Evolutionary conservation across 192 early-diverging fungal genomes (phyloP).

Genomic region (Entrophospora sp.): DNA sequence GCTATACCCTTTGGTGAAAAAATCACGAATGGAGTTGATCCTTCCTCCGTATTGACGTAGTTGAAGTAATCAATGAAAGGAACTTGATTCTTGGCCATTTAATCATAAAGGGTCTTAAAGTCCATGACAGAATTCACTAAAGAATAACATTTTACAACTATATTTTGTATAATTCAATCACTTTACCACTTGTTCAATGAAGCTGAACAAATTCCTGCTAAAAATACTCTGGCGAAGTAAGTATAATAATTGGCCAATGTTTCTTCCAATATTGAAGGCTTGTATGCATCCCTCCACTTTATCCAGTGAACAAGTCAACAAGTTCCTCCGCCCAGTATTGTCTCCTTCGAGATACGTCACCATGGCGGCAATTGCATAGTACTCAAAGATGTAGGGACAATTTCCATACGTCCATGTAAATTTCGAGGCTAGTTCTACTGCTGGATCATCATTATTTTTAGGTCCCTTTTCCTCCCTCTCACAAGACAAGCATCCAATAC

Average conservation of each 20-base stretch:
- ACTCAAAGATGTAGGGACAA: slow-evolving; percentile 15
- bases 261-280: slow-evolving; percentile 11
- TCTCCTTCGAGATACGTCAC: slow-evolving; percentile 9
- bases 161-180: background rate
- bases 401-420: slow-evolving; percentile 12
- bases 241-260: slow-evolving; percentile 11
- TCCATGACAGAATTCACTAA: background rate
- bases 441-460: background rate
- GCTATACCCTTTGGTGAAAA: slow-evolving; percentile 8
- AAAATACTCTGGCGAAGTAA: slow-evolving; percentile 1
- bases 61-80: slow-evolving; percentile 11
- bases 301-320: background rate
- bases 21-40: background rate
- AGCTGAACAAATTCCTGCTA: background rate
- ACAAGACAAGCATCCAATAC: slow-evolving; percentile 12
- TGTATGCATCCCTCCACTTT: background rate
- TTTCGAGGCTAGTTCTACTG: background rate
- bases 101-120: background rate
- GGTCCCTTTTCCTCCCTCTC: slow-evolving; percentile 17
- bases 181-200: background rate
- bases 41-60: background rate
- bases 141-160: background rate
- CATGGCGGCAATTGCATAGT: background rate
- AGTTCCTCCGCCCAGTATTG: background rate
- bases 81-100: background rate